phyloP scores from a whole-genome alignment of 2,329 filamentous ascomycete species.

The Colletotrichum gloeosporioides region DNA sequence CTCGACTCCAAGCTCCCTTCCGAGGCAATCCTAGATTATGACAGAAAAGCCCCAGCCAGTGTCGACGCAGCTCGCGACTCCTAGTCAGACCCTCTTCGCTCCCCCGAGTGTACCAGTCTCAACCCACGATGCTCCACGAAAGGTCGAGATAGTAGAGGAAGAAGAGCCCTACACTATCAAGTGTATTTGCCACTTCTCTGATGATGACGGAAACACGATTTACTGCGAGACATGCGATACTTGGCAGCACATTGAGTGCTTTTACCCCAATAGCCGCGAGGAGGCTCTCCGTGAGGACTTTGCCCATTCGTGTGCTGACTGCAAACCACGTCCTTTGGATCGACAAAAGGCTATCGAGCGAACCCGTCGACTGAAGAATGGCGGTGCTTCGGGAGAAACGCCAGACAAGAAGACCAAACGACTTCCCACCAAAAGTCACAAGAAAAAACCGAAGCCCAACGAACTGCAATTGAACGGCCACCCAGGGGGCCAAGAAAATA shows the following conservation, averaged over 20 bases:
- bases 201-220: slow-evolving; percentile 97
- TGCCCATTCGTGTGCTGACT: slow-evolving; percentile 88
- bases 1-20: slow-evolving; percentile 36
- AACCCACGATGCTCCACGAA: slow-evolving; percentile 47
- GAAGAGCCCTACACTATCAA: slow-evolving; percentile 95
- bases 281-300: slow-evolving; percentile 74
- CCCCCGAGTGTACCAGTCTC: slow-evolving; percentile 43
- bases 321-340: slow-evolving; percentile 79
- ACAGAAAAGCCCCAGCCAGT: slow-evolving; percentile 62
- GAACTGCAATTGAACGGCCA: slow-evolving; percentile 73
- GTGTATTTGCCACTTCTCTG: slow-evolving; percentile 92
- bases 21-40: slow-evolving; percentile 63
- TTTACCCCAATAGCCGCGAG: slow-evolving; percentile 78
- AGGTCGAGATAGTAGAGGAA: slow-evolving; percentile 63
- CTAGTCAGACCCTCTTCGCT: slow-evolving; percentile 55
- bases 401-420: slow-evolving; percentile 77
- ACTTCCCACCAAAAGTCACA: slow-evolving; percentile 79
- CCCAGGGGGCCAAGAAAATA: slow-evolving; percentile 60
- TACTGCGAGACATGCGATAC: slow-evolving; percentile 95
- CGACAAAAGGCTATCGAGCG: slow-evolving; percentile 76
- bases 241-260: slow-evolving; percentile 98
- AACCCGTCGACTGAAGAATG: slow-evolving; percentile 62
- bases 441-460: slow-evolving; percentile 82
- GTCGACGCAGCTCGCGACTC: slow-evolving; percentile 60
- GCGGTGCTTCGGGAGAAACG: slow-evolving; percentile 49